phyloP scores from a whole-genome alignment of 1,284 basidiomycete species.

The Wallemia mellicola region DNA sequence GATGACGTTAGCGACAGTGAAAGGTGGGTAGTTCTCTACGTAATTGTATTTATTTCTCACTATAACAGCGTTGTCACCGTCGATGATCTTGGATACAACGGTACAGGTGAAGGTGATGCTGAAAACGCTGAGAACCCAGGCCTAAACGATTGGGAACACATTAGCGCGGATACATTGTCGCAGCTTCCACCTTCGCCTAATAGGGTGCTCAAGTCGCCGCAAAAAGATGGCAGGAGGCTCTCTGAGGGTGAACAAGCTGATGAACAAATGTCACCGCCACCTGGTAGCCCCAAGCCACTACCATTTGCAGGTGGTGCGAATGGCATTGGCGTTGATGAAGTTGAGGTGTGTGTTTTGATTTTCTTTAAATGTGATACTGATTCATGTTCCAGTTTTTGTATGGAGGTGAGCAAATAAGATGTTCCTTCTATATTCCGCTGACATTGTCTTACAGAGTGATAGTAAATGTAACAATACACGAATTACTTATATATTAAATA shows the following conservation, averaged over 20 bases:
- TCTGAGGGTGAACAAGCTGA: slow-evolving; percentile 18
- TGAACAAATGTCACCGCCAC: slow-evolving; percentile 32
- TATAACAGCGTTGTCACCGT: slow-evolving; percentile 29
- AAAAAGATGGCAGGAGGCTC: slow-evolving; percentile 12
- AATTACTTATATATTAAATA: background rate
- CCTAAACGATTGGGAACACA: slow-evolving; percentile 82
- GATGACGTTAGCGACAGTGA: slow-evolving; percentile 66
- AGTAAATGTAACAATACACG: too few species aligned
- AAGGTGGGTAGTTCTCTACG: slow-evolving; percentile 17
- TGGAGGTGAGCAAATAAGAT: background rate
- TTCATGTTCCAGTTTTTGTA: background rate
- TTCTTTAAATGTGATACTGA: background rate
- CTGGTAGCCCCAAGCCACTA: background rate
- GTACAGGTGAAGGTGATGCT: slow-evolving; percentile 24
- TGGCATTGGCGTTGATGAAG: slow-evolving; percentile 52
- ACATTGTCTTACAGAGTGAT: too few species aligned
- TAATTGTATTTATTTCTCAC: background rate
- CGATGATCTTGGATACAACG: slow-evolving; percentile 49
- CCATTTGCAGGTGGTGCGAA: slow-evolving; percentile 23
- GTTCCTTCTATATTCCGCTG: too few species aligned
- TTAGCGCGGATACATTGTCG: slow-evolving; percentile 75
- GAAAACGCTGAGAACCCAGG: slow-evolving; percentile 24
- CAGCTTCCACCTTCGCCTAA: slow-evolving; percentile 62
- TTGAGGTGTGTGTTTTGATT: slow-evolving; percentile 19
- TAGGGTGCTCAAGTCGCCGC: slow-evolving; percentile 25